Percentiles rank a stretch among this genome's conserved stretches.
Evolutionary conservation across 2,329 filamentous ascomycete species (phyloP).

Genomic region (Corniculantispora saksenae): DNA sequence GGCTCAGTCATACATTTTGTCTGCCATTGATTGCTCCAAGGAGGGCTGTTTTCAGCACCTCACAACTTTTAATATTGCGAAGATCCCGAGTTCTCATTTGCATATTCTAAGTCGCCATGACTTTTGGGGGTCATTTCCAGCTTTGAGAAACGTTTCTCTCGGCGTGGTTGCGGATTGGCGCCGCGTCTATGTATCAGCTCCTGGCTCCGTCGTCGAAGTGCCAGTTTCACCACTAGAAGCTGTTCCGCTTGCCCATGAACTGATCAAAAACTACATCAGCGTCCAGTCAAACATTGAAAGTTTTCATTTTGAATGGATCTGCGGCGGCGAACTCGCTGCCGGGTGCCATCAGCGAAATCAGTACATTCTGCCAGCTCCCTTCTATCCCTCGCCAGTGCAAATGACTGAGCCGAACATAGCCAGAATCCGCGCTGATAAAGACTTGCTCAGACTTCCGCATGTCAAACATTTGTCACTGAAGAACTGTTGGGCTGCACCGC

Average conservation of each 20-base stretch:
- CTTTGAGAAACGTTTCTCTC: slow-evolving; percentile 56
- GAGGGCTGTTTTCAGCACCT: slow-evolving; percentile 53
- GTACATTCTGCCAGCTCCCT: slow-evolving; percentile 63
- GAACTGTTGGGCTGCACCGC: slow-evolving; percentile 69
- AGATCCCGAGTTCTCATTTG: slow-evolving; percentile 63
- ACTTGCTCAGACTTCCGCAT: slow-evolving; percentile 54
- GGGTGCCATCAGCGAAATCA: slow-evolving; percentile 63
- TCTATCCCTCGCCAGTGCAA: slow-evolving; percentile 38
- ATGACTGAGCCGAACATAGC: slow-evolving; percentile 37
- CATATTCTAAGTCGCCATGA: slow-evolving; percentile 54
- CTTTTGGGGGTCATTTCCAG: slow-evolving; percentile 63
- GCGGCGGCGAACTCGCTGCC: slow-evolving; percentile 66
- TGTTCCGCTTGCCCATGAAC: slow-evolving; percentile 49
- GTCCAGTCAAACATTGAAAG: slow-evolving; percentile 51
- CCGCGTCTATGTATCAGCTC: slow-evolving; percentile 53
- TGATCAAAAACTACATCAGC: slow-evolving; percentile 54
- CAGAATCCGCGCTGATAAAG: slow-evolving; percentile 27
- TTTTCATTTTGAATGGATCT: slow-evolving; percentile 66
- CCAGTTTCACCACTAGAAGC: slow-evolving; percentile 53
- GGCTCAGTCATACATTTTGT: slow-evolving; percentile 66
- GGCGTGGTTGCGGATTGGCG: slow-evolving; percentile 69
- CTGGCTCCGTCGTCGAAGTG: slow-evolving; percentile 50
- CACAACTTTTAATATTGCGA: slow-evolving; percentile 62
- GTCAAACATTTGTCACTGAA: slow-evolving; percentile 62
- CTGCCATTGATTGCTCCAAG: slow-evolving; percentile 58